Percentiles rank a stretch among this genome's conserved stretches.
Conservation (phyloP, 2,329 filamentous ascomycete genomes). For the Botrytis pseudocinerea region DNA sequence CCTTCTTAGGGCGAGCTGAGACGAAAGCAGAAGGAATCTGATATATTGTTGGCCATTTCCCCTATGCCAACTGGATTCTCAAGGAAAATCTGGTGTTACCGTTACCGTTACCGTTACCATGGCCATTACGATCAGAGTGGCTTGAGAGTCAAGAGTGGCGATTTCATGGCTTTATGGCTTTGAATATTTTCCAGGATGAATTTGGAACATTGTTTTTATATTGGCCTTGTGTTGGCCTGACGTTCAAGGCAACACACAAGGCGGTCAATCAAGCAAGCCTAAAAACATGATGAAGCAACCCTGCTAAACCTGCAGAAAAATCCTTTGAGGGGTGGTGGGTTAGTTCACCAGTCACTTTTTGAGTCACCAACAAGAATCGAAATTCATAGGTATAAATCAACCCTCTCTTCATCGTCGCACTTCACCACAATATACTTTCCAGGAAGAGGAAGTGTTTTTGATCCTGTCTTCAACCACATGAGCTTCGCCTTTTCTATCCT, state of each 20-base stretch:
- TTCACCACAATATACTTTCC: background rate
- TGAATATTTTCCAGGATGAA: background rate
- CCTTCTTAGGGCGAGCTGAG: background rate
- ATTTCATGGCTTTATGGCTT: background rate
- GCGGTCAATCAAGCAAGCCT: background rate
- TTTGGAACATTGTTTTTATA: background rate
- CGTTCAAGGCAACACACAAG: background rate
- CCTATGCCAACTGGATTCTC: background rate
- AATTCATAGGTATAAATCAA: background rate
- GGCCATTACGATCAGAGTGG: background rate
- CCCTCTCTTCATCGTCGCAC: background rate
- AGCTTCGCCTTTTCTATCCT: slow-evolving; percentile 12
- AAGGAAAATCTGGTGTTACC: background rate
- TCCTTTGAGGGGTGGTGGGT: background rate
- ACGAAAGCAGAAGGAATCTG: background rate
- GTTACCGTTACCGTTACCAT: slow-evolving; percentile 1
- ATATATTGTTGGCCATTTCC: background rate
- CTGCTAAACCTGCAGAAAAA: background rate
- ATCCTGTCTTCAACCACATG: background rate
- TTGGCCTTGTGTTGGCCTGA: background rate
- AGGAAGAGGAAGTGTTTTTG: background rate
- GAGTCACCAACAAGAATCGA: slow-evolving; percentile 1
- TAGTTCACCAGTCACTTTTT: background rate
- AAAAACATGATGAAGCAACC: background rate
- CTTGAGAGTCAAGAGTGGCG: background rate